phyloP scores from a whole-genome alignment of 2,329 filamentous ascomycete genomes.

The Exophiala alcalophila region DNA sequence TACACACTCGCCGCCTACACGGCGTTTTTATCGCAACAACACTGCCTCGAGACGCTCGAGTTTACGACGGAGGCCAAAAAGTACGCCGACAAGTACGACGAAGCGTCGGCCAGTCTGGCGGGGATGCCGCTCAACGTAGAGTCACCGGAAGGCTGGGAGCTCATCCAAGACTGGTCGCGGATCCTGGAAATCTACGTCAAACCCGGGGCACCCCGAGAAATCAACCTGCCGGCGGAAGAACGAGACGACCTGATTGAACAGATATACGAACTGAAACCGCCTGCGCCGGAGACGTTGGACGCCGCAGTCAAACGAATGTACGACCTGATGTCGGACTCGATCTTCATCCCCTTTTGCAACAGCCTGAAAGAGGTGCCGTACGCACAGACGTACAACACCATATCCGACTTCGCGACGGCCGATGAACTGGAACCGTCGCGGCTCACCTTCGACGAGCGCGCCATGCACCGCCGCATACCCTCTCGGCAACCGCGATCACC shows the following conservation, averaged over 20 bases:
- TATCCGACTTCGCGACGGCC: conserved; percentile 42
- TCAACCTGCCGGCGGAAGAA: conserved; percentile 84
- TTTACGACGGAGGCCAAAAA: conserved; percentile 92
- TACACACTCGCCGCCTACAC: conserved; percentile 93
- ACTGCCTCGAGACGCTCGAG: conserved; percentile 92
- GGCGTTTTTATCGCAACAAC: conserved; percentile 93
- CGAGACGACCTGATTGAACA: conserved; percentile 74
- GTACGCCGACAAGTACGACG: conserved; percentile 67
- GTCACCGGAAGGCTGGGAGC: conserved; percentile 61
- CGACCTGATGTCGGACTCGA: conserved; percentile 96
- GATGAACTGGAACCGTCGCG: conserved; percentile 34
- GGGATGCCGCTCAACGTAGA: conserved; percentile 50
- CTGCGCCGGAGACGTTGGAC: conserved; percentile 74
- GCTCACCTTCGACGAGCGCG: conserved; percentile 31
- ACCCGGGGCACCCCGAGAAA: conserved; percentile 78
- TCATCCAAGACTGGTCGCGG: conserved; percentile 80
- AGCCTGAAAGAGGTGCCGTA: conserved; percentile 51
- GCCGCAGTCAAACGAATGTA: conserved; percentile 84
- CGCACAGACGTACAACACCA: conserved; percentile 42
- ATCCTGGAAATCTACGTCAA: conserved; percentile 87
- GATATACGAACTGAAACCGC: conserved; percentile 56
- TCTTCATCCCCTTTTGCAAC: conserved; percentile 88
- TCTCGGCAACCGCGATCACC: conserved; percentile 28
- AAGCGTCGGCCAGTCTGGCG: conserved; percentile 51
- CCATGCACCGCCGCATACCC: conserved; percentile 18